phyloP scores from a whole-genome alignment of 257 asterid genomes.

The Capsicum pubescens region DNA sequence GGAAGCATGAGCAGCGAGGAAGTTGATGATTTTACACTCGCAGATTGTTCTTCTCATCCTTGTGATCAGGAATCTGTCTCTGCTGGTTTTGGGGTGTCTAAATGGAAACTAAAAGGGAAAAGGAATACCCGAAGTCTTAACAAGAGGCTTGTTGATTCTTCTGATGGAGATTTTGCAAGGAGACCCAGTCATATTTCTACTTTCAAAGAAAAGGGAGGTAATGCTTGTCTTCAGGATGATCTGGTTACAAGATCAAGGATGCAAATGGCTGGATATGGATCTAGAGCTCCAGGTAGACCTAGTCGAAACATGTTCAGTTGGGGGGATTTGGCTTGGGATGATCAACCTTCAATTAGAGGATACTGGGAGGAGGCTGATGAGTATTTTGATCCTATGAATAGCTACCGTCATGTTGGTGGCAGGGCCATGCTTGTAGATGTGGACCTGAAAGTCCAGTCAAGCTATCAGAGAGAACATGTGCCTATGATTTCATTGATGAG shows the following conservation, averaged over 20 bases:
- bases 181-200: conserved; percentile 47
- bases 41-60: conserved; percentile 59
- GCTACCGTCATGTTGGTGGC: conserved; percentile 54
- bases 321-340: conserved; percentile 57
- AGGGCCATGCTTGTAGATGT: conserved; percentile 71
- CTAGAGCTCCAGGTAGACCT: conserved; percentile 48
- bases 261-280: conserved; percentile 49
- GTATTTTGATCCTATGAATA: conserved; percentile 47
- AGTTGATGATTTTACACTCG: conserved; percentile 59
- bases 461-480: conserved; percentile 71
- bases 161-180: conserved; percentile 52
- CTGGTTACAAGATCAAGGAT: conserved; percentile 42
- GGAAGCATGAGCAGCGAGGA: conserved; percentile 87
- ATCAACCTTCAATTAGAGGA: conserved; percentile 51
- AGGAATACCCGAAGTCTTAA: conserved; percentile 68
- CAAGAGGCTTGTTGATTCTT: conserved; percentile 58
- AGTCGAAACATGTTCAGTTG: conserved; percentile 41
- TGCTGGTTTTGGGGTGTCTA: conserved; percentile 58
- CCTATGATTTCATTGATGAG: conserved; percentile 89
- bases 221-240: conserved; percentile 45
- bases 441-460: conserved; percentile 78
- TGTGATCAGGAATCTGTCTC: conserved; percentile 46
- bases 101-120: conserved; percentile 85
- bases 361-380: conserved; percentile 67
- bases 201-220: conserved; percentile 46